phyloP scores from a whole-genome alignment of 2,329 filamentous ascomycete genomes.

The Hypoxylon sp. region DNA sequence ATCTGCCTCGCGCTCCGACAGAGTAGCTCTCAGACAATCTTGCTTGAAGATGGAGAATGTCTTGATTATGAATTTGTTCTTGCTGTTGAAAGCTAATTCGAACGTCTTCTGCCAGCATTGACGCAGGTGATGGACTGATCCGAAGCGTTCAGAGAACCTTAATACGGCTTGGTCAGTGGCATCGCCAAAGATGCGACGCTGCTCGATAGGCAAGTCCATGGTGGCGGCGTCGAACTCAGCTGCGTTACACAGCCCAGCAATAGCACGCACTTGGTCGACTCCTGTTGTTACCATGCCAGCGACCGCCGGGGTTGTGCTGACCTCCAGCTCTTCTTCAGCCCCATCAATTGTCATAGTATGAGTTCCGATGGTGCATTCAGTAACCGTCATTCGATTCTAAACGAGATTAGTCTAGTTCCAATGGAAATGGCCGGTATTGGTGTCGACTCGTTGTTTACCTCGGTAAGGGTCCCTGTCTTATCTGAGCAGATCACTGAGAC shows the following conservation, averaged over 20 bases:
- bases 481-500: conserved; percentile 83
- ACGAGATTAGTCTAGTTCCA: conserved; percentile 14
- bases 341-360: conserved; percentile 66
- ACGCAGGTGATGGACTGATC: conserved; percentile 71
- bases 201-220: conserved; percentile 68
- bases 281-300: conserved; percentile 57
- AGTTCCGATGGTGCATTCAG: conserved; percentile 74
- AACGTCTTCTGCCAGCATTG: conserved; percentile 76
- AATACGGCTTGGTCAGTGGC: conserved; percentile 83
- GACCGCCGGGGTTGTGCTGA: conserved; percentile 48
- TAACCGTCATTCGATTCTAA: conserved; percentile 80
- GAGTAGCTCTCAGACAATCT: conserved; percentile 57
- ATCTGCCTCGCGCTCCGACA: conserved; percentile 56
- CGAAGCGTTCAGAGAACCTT: conserved; percentile 77
- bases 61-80: conserved; percentile 86
- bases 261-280: conserved; percentile 71
- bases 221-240: conserved; percentile 81
- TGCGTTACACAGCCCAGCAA: conserved; percentile 80
- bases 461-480: conserved; percentile 80
- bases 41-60: conserved; percentile 65
- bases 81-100: conserved; percentile 82
- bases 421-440: background rate
- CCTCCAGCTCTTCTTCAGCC: conserved; percentile 61
- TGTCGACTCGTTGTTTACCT: conserved; percentile 55
- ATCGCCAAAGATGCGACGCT: conserved; percentile 79